phyloP scores from a whole-genome alignment of 148 eudicot genomes.

The Rhododendron griersonianum region DNA sequence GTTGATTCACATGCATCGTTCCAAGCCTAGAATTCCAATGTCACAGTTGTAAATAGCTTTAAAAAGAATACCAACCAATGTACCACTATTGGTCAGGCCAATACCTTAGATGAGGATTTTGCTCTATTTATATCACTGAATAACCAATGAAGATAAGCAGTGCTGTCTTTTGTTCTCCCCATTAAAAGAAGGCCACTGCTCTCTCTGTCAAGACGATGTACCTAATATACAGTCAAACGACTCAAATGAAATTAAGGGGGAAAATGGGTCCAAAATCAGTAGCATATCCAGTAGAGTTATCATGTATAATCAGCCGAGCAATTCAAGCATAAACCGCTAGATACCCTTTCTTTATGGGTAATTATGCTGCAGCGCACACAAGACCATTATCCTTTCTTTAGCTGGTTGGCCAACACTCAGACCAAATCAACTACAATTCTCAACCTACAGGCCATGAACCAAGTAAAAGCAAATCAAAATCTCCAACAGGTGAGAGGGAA shows the following conservation, averaged over 20 bases:
- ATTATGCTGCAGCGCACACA: not conserved
- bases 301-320: not conserved
- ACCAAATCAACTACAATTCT: not conserved
- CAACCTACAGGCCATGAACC: not conserved
- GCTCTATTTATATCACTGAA: slow-evolving; percentile 53
- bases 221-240: slow-evolving; percentile 31
- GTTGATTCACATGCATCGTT: slow-evolving; percentile 63
- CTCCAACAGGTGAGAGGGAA: not conserved
- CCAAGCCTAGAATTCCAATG: slow-evolving; percentile 51
- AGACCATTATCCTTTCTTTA: not conserved
- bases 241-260: not conserved
- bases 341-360: not conserved
- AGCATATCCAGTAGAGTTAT: not conserved
- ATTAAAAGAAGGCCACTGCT: slow-evolving; percentile 80
- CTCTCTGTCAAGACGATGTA: slow-evolving; percentile 94
- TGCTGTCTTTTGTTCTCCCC: slow-evolving; percentile 87
- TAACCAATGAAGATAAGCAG: slow-evolving; percentile 59
- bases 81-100: slow-evolving; percentile 5
- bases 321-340: not conserved
- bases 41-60: not conserved
- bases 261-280: not conserved
- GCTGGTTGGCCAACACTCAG: not conserved
- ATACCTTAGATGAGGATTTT: slow-evolving; percentile 59
- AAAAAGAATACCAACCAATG: not conserved
- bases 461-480: not conserved